phyloP scores from a whole-genome alignment of 2,329 filamentous ascomycete genomes.

The Aspergillus persii region DNA sequence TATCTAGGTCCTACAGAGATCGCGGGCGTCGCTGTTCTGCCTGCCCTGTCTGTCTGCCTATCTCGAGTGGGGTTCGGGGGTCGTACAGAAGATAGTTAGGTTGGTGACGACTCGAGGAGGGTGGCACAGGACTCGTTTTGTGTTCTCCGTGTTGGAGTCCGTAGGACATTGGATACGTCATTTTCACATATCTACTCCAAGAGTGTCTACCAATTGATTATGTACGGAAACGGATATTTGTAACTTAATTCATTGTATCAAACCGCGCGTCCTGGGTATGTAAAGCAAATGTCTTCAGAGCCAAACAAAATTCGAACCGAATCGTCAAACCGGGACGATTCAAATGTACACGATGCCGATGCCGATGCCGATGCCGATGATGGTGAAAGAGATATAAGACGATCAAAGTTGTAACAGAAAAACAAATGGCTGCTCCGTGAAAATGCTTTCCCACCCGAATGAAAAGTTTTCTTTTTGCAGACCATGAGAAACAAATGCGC shows the following conservation, averaged over 20 bases:
- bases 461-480: conserved; percentile 22
- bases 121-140: too few species aligned
- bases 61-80: too few species aligned
- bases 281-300: conserved; percentile 26
- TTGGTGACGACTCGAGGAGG: too few species aligned
- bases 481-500: conserved; percentile 35
- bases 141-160: too few species aligned
- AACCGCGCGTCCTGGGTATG: conserved; percentile 24
- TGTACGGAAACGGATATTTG: background rate
- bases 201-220: too few species aligned
- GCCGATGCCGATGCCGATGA: conserved; percentile 16
- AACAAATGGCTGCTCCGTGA: conserved; percentile 30
- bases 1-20: too few species aligned
- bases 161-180: too few species aligned
- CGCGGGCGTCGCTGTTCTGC: too few species aligned
- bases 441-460: conserved; percentile 30
- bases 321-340: conserved; percentile 25
- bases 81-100: too few species aligned
- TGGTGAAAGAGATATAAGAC: conserved; percentile 13
- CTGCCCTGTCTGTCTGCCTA: too few species aligned
- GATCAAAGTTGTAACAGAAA: conserved; percentile 11
- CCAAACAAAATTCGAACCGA: conserved; percentile 21
- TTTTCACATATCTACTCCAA: too few species aligned
- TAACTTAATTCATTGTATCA: conserved; percentile 11
- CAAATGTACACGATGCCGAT: conserved; percentile 23